Conservation (phyloP, 345 rosid genomes). For the Schrenkiella parvula region DNA sequence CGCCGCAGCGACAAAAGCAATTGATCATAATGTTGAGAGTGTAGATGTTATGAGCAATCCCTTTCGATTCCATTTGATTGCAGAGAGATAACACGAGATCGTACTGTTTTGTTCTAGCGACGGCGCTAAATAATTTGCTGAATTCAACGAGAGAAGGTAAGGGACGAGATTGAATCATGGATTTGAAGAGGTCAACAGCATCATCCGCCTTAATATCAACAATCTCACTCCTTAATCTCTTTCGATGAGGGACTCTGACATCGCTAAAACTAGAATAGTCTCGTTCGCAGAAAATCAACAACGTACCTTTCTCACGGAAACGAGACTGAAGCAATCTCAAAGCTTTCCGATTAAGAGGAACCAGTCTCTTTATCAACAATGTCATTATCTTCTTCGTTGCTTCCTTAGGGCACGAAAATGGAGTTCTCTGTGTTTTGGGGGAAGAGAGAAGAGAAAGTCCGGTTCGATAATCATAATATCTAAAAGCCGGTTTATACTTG, state of each 20-base stretch:
- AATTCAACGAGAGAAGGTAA: not conserved
- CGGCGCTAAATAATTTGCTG: not conserved
- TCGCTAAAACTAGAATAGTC: no score
- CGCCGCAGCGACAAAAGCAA: not conserved
- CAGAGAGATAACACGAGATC: not conserved
- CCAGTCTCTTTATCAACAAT: no score
- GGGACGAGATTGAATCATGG: not conserved
- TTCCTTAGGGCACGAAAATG: no score
- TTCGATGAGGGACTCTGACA: constrained; percentile 13
- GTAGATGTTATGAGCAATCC: not conserved
- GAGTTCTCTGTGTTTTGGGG: no score
- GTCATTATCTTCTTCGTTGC: no score
- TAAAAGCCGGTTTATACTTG: not conserved
- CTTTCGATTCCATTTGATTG: not conserved
- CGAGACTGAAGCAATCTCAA: no score
- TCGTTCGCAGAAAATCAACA: no score
- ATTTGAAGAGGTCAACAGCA: not conserved
- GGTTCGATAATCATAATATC: not conserved
- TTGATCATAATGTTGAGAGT: not conserved
- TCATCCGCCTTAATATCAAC: not conserved
- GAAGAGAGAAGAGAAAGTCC: not conserved
- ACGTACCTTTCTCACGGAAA: no score
- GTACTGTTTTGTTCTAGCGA: not conserved
- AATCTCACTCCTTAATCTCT: not conserved
- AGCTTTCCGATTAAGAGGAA: no score